These are phyloP conservation scores for Gymnopilus junonius DNA, from an alignment of 768 basidiomycete species.

Conservation along the genomic window DNA sequence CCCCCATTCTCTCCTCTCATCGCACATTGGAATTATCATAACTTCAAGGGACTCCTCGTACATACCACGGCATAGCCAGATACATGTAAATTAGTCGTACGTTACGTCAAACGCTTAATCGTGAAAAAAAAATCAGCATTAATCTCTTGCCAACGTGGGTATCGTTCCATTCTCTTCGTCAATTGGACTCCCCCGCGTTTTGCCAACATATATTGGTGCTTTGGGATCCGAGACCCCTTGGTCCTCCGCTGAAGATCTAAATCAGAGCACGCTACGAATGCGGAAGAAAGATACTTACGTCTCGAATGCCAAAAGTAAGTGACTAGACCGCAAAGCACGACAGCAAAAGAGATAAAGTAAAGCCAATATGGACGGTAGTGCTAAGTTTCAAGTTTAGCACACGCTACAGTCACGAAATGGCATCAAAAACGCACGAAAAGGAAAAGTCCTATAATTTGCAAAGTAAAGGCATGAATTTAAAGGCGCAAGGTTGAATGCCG, in stretches of 20 bases:
- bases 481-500: conserved; percentile 20
- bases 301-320: conserved; percentile 87
- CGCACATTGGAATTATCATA: background rate
- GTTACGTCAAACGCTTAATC: background rate
- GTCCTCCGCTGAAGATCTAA: conserved; percentile 58
- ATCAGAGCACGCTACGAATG: background rate
- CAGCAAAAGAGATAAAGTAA: conserved; percentile 79
- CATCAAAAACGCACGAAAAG: conserved; percentile 46
- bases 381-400: conserved; percentile 38
- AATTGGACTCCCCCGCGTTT: conserved; percentile 23
- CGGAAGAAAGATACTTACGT: conserved; percentile 54
- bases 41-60: background rate
- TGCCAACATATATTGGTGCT: conserved; percentile 60
- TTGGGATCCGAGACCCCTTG: conserved; percentile 68
- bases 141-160: background rate
- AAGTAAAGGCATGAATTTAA: background rate
- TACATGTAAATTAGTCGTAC: background rate
- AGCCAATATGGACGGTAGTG: conserved; percentile 87
- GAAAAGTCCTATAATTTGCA: conserved; percentile 42
- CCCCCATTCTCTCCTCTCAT: background rate
- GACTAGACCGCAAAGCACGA: conserved; percentile 74
- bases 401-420: no score
- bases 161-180: conserved; percentile 11
- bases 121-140: background rate
- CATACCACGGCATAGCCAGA: background rate